Base-by-base conservation (phyloP, 2,329 filamentous ascomycete species). In the Sclerotinia sclerotiorum region DNA sequence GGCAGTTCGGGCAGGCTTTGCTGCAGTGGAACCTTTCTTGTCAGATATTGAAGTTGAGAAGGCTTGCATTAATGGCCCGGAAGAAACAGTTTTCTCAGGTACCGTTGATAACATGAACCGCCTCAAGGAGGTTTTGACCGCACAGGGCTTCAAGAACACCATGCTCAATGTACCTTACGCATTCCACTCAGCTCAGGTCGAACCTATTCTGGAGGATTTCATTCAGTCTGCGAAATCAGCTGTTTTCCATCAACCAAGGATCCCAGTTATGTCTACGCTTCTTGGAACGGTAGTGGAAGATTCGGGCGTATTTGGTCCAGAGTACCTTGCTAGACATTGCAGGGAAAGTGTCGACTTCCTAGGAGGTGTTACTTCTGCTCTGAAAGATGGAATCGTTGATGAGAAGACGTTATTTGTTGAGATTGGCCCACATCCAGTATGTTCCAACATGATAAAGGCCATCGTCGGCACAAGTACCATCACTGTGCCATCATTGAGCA, bases 11-110 rank as follows among this genome's bases (percentile, higher is more conserved):
- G 55, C 73, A 68, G 70, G 76, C 58, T 79, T 76, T 13, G 19
- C 49, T 24, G 58, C 57, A 21, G 56, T 72, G 3, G 42, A 70
- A 15, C 57, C 67, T 21, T 56, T 67, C 49, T 48, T 70, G 49
- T 67, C 68, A 11, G 21, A 65, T 19, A 39, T 63, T n/a, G 29
- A 64, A 6, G 48, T 68, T n/a, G 72, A 77, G 5, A 77, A 82
- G 64, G 89, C 91, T 21, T 95, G 92, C 80, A 84, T 93, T 77
- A 95, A 95, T 73, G 87, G 89, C 0, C 88, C 89, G 0, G 83
- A 87, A 60, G 90, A 92, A 76, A 93, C 88, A 17, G 92, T 95
- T 1, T 82, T 94, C 21, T 86, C 85, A 68, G 79, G 85, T 19
- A 83, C 83, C n/a, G 80, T 82, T 57, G 83, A 85, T 42, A 80